These are phyloP conservation scores for Cercophora scortea DNA, from an alignment of 495 filamentous ascomycete species.

Conservation along the genomic window DNA sequence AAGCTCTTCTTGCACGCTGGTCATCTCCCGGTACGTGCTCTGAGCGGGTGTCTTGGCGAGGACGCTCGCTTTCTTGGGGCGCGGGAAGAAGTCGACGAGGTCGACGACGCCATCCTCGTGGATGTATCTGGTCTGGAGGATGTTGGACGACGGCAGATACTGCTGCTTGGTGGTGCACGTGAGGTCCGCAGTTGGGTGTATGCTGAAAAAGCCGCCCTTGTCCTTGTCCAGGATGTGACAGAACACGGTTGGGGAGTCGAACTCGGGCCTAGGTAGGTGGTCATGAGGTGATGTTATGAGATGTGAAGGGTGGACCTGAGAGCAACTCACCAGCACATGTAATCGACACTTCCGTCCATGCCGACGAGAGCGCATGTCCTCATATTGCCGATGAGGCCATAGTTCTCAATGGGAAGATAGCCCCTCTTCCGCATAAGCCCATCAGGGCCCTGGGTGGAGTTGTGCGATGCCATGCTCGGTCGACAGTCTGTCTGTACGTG, in stretches of 20 bases:
- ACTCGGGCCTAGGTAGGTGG: conserved; percentile 49
- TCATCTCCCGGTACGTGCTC: conserved; percentile 43
- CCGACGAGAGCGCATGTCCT: conserved; percentile 65
- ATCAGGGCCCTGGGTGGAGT: conserved; percentile 10
- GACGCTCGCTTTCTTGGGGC: conserved; percentile 41
- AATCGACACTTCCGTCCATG: conserved; percentile 64
- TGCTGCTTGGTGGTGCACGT: conserved; percentile 57
- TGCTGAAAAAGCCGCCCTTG: conserved; percentile 63
- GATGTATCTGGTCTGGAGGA: conserved; percentile 64
- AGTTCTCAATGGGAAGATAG: conserved; percentile 64
- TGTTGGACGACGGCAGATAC: conserved; percentile 62
- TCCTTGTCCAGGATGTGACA: conserved; percentile 62
- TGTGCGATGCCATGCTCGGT: conserved; percentile 12
- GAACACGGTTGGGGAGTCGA: conserved; percentile 59
- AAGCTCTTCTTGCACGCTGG: conserved; percentile 42
- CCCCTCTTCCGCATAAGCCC: conserved; percentile 23
- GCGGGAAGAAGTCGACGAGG: conserved; percentile 65
- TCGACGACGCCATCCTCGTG: conserved; percentile 63
- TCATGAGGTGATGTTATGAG: background rate
- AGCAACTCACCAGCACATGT: conserved; percentile 59
- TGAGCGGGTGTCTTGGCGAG: conserved; percentile 34
- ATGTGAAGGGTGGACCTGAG: background rate
- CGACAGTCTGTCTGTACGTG: too few species aligned
- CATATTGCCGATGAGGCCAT: conserved; percentile 73
- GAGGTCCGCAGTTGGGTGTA: conserved; percentile 38